Evolutionary conservation across 2,329 filamentous ascomycete species (phyloP).

Genomic region (Xylariaceae sp.): DNA sequence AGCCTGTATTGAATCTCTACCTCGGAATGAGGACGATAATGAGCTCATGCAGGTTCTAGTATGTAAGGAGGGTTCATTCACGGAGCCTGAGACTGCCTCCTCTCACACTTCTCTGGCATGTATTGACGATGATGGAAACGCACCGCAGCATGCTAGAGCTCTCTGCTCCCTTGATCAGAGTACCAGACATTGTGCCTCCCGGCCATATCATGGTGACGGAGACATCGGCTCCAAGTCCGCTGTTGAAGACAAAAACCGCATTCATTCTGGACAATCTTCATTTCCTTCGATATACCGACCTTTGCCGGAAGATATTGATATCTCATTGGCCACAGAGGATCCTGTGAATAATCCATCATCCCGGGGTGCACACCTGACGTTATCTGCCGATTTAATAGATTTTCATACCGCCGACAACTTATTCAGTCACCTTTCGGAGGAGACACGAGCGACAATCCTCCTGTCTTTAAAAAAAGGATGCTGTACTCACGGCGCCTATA

Average conservation of each 20-base stretch:
- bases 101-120: slow-evolving; percentile 42
- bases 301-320: slow-evolving; percentile 47
- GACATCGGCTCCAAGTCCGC: slow-evolving; percentile 49
- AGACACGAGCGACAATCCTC: slow-evolving; percentile 36
- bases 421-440: slow-evolving; percentile 32
- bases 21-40: slow-evolving; percentile 52
- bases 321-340: slow-evolving; percentile 41
- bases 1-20: slow-evolving; percentile 44
- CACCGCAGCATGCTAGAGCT: slow-evolving; percentile 35
- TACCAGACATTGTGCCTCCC: slow-evolving; percentile 36
- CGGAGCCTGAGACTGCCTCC: slow-evolving; percentile 35
- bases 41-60: slow-evolving; percentile 30
- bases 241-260: slow-evolving; percentile 39
- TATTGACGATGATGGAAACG: slow-evolving; percentile 44
- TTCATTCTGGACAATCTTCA: slow-evolving; percentile 40
- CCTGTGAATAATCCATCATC: slow-evolving; percentile 9
- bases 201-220: slow-evolving; percentile 44
- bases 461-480: slow-evolving; percentile 40
- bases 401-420: slow-evolving; percentile 7
- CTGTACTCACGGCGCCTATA: slow-evolving; percentile 31
- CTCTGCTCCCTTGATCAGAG: slow-evolving; percentile 43
- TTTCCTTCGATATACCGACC: slow-evolving; percentile 39
- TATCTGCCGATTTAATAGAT: slow-evolving; percentile 32
- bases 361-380: slow-evolving; percentile 34
- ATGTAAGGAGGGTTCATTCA: slow-evolving; percentile 25